phyloP scores from a whole-genome alignment of 116 monocot genomes.

The Posidonia oceanica region DNA sequence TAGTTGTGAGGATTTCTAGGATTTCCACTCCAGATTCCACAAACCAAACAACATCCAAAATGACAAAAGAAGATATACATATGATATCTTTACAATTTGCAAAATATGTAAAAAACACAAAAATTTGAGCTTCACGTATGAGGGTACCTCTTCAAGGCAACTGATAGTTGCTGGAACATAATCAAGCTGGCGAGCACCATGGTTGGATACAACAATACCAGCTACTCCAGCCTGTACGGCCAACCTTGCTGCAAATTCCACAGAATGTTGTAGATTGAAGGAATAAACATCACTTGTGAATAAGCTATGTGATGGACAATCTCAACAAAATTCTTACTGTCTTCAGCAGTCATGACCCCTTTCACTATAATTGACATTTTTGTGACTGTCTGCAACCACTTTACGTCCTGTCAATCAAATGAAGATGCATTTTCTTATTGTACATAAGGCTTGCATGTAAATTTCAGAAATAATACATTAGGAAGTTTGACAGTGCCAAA shows the following conservation, averaged over 20 bases:
- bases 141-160: constrained; percentile 67
- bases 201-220: constrained; percentile 92
- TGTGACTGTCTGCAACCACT: constrained; percentile 92
- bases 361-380: constrained; percentile 81
- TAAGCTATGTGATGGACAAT: not conserved
- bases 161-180: constrained; percentile 78
- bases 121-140: too few species aligned
- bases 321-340: constrained; percentile 32
- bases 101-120: too few species aligned
- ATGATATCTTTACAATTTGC: too few species aligned
- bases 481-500: not conserved
- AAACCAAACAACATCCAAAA: too few species aligned
- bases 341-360: constrained; percentile 82
- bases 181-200: constrained; percentile 93
- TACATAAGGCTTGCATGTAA: not conserved
- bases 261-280: not conserved
- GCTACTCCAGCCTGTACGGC: constrained; percentile 71
- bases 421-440: too few species aligned
- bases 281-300: not conserved
- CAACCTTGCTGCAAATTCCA: constrained; percentile 44
- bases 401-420: constrained; percentile 37
- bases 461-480: not conserved
- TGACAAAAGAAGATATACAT: too few species aligned
- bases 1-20: too few species aligned
- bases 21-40: too few species aligned